Evolutionary conservation across 1,284 basidiomycete species (phyloP), one percentile per base, ranked within the genome.

Genomic region (Leccinum pachyderme): DNA sequence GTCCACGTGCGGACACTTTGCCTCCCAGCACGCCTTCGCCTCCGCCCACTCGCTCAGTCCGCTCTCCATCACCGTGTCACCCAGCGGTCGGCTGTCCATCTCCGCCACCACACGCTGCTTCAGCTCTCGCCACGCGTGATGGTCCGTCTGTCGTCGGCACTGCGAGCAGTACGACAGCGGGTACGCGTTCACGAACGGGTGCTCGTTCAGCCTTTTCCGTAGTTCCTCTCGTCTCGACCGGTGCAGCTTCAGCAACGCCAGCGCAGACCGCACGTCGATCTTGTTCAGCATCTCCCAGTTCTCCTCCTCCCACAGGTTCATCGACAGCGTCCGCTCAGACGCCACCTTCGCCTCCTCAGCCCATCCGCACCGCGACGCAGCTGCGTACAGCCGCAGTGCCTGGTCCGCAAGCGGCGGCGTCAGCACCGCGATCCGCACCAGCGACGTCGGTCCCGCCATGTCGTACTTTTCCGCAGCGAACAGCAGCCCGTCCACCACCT

Each of bases 401-500:
- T 82, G 73, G 31, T 73, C 68, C 32, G 78, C 67, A 47, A 85
- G 73, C 0, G 76, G 67, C 0, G 78, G 78, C 0, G 77, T 80
- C 63, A 79, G 73, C 47, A 82, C 69, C 9, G 80, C 74, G 25
- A 81, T 76, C 29, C 81, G 81, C 44, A 84, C 66, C 60, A 84
- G 77, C 6, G 81, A 83, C 55, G 75, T 71, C 1, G 84, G 81
- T 0, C 83, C 84, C 0, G 81, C 77, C 79, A 84, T 85, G 47
- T 86, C 84, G 65, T 85, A 86, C 61, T 85, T 86, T 60, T 87
- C 84, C 0, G 83, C 79, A 0, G 82, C 82, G 54, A 76, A 82
- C 11, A 87, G 71, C 22, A 87, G 63, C 4, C 76, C 71, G 53
- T 85, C 83, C 55, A 86, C 67, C 32, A 68, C 59, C 60, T 84